Evolutionary conservation across 2,329 filamentous ascomycete genomes (phyloP).

Genomic region (Westerdykella sp.): DNA sequence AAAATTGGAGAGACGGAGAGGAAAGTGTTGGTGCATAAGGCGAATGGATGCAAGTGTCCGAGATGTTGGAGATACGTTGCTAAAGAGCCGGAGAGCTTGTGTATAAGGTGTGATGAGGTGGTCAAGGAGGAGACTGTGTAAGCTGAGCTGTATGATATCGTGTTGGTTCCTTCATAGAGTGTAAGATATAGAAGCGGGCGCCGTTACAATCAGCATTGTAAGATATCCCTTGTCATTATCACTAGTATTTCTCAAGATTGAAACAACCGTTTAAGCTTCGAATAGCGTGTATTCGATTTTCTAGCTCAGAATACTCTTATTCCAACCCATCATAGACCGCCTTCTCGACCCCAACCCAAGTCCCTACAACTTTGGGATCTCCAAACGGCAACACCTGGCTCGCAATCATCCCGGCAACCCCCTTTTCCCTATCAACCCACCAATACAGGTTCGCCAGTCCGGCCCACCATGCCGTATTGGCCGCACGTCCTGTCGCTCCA

Average conservation of each 20-base stretch:
- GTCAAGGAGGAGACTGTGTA: slow-evolving; percentile 36
- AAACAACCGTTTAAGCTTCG: too few species aligned
- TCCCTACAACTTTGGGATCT: slow-evolving; percentile 26
- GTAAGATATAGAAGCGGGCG: too few species aligned
- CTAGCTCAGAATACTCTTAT: background rate
- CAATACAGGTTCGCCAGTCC: slow-evolving; percentile 57
- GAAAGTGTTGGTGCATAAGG: slow-evolving; percentile 35
- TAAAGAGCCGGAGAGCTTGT: slow-evolving; percentile 60
- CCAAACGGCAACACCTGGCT: slow-evolving; percentile 33
- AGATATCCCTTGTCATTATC: too few species aligned
- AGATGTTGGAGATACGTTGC: slow-evolving; percentile 86
- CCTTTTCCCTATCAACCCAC: slow-evolving; percentile 57
- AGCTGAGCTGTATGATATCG: background rate
- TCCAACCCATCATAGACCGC: slow-evolving; percentile 32
- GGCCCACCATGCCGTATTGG: slow-evolving; percentile 51
- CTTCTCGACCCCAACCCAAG: slow-evolving; percentile 34
- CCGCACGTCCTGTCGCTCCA: slow-evolving; percentile 48
- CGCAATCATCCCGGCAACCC: slow-evolving; percentile 42
- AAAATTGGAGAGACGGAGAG: slow-evolving; percentile 27
- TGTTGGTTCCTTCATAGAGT: too few species aligned
- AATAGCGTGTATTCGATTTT: too few species aligned
- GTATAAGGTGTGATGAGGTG: slow-evolving; percentile 64
- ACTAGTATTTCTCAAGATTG: too few species aligned
- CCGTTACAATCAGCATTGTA: too few species aligned
- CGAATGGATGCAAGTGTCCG: slow-evolving; percentile 63